Conservation (phyloP, 2,329 filamentous ascomycete genomes). For the Akanthomyces lecanii region DNA sequence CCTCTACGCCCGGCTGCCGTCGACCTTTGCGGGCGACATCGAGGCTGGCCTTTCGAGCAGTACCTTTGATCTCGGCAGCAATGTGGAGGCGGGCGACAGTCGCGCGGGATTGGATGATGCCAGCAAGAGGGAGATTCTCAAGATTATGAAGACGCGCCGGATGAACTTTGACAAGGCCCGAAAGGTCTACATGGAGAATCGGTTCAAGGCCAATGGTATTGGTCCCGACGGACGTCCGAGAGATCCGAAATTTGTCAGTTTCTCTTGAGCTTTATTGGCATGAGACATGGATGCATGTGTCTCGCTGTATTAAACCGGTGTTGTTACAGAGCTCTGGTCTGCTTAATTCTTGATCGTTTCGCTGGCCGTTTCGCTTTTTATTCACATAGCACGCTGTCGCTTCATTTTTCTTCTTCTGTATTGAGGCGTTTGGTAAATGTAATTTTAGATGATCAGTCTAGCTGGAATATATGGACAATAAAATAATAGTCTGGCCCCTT, state of each 20-base stretch:
- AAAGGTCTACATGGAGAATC: constrained; percentile 76
- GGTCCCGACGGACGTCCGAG: constrained; percentile 79
- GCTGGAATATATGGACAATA: too few relatives aligned
- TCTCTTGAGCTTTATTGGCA: constrained; percentile 40
- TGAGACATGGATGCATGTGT: not conserved
- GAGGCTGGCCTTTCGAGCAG: constrained; percentile 80
- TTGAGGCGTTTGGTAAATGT: not conserved
- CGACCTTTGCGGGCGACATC: constrained; percentile 75
- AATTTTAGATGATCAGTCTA: not conserved
- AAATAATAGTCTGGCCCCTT: too few relatives aligned
- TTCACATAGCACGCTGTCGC: not conserved
- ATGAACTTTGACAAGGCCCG: constrained; percentile 90
- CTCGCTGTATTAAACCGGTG: constrained; percentile 1
- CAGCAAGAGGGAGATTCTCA: constrained; percentile 76
- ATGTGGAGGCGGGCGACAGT: constrained; percentile 73
- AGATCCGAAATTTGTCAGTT: constrained; percentile 95
- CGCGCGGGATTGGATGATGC: constrained; percentile 75
- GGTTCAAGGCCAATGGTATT: constrained; percentile 84
- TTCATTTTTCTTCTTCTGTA: not conserved
- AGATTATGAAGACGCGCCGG: constrained; percentile 82
- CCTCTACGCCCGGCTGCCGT: constrained; percentile 73
- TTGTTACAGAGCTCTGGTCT: not conserved
- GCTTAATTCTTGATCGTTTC: constrained; percentile 18
- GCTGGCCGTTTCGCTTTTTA: constrained; percentile 14
- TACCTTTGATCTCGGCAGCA: constrained; percentile 77